Conservation (phyloP, 2,329 filamentous ascomycete species). For the Talaromyces islandicus region DNA sequence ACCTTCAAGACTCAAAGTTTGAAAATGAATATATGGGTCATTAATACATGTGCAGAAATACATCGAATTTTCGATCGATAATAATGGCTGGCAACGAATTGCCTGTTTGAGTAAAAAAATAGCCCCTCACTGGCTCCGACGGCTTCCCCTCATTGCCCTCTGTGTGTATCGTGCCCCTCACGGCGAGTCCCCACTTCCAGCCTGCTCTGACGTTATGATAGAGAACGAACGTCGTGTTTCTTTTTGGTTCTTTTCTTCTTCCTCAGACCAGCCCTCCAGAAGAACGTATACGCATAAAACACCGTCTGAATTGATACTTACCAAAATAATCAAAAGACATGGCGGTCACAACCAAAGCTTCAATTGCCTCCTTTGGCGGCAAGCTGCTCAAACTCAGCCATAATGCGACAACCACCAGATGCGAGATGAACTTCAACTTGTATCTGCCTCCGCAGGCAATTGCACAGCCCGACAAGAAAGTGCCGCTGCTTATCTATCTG, state of each 20-base stretch:
- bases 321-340: slow-evolving; percentile 38
- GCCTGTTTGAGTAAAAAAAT: not conserved
- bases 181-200: not conserved
- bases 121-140: not conserved
- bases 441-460: slow-evolving; percentile 74
- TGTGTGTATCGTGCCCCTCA: too few relatives aligned
- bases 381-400: slow-evolving; percentile 93
- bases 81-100: not conserved
- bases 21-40: too few relatives aligned
- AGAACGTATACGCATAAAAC: not conserved
- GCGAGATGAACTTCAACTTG: slow-evolving; percentile 87
- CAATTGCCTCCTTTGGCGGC: slow-evolving; percentile 87
- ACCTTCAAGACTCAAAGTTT: not conserved
- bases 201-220: not conserved
- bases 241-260: not conserved
- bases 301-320: not conserved
- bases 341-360: slow-evolving; percentile 83
- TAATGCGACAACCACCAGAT: slow-evolving; percentile 69
- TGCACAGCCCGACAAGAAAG: slow-evolving; percentile 49
- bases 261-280: not conserved
- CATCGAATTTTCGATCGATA: too few relatives aligned
- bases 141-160: not conserved
- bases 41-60: not conserved
- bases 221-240: not conserved
- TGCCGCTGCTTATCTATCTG: slow-evolving; percentile 86